Base-by-base conservation (phyloP, 2,329 filamentous ascomycete species). In the Colletotrichum horii region DNA sequence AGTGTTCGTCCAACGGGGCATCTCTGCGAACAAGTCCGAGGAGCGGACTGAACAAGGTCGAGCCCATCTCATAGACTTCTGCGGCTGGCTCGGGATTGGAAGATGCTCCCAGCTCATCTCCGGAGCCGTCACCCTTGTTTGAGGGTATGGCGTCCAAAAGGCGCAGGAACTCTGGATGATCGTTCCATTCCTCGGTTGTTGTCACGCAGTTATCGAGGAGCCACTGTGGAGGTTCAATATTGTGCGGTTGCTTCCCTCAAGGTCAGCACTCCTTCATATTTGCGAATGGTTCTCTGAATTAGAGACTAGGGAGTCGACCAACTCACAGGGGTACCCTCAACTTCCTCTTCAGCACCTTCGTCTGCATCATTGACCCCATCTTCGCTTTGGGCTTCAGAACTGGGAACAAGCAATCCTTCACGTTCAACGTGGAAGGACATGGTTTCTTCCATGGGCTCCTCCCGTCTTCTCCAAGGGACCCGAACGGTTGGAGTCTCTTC, bases 201-300 rank as follows among this genome's bases (percentile, higher is more conserved):
- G 34, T 62, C 2, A 70, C 55, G 55, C 66, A 70, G 22, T 62
- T 22, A 8, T 70, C 56, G 16, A 70, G 52, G 30, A 62, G 48
- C 66, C 66, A 70, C 16, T 16, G 32, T 8, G 66, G 55, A 28
- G 62, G 28, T 43, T 61, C 56, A 30, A 24, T 16, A 4, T 8
- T 24, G 32, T 8, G 30, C 16, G 28, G 60, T 32, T 38, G 60
- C 32, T 16, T n/a, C 19, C 11, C 15, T 2, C 19, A 7, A 30
- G 15, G 56, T 61, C 56, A 32, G 26, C 4, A 34, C 43, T 52
- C n/a, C 0, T 52, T 8, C 43, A 0, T 22, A 22, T 52, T 24
- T 22, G 14, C 43, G 14, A 8, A 52, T 7, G 0, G 1, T 8
- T 52, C 43, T 1, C 43, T 24, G 26, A n/a, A 16, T 9, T 30